Evolutionary conservation across 805 yeast genomes (phyloP).

Genomic region (Ogataea saltuana): DNA sequence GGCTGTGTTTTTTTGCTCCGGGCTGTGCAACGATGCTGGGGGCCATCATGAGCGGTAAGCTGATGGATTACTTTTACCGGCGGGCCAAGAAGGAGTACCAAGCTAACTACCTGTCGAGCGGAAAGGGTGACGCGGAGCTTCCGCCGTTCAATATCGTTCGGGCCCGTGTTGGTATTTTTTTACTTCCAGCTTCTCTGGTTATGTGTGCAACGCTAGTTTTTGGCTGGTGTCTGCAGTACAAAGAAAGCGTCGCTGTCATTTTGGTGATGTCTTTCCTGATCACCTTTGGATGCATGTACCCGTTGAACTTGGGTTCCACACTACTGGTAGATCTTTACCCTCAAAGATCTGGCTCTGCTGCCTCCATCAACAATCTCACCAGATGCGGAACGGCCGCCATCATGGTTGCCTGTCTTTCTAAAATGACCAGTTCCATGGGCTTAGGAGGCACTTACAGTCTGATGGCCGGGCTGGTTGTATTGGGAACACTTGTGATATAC

Average conservation of each 20-base stretch:
- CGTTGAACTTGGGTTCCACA: conserved; percentile 60
- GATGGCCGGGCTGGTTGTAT: conserved; percentile 51
- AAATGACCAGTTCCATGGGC: conserved; percentile 57
- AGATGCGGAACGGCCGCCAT: conserved; percentile 75
- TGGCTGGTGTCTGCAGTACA: conserved; percentile 71
- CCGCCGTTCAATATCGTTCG: conserved; percentile 54
- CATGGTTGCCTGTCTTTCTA: conserved; percentile 64
- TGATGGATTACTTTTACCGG: conserved; percentile 54
- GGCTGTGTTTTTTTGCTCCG: conserved; percentile 71
- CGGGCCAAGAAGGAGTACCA: conserved; percentile 35
- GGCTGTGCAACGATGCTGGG: conserved; percentile 69
- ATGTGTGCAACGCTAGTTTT: conserved; percentile 47
- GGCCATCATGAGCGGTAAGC: conserved; percentile 56
- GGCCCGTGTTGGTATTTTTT: conserved; percentile 53
- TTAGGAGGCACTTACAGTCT: conserved; percentile 79
- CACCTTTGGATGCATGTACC: conserved; percentile 59
- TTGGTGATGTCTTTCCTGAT: conserved; percentile 58
- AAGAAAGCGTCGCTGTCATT: conserved; percentile 52
- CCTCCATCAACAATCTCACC: conserved; percentile 69
- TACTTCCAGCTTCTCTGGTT: conserved; percentile 42
- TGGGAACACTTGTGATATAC: conserved; percentile 17
- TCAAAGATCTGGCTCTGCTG: conserved; percentile 65
- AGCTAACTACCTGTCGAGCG: conserved; percentile 27
- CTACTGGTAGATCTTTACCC: conserved; percentile 79
- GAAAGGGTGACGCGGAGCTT: neutral